A percentile compares a stretch with the other conserved stretches of the same genome.
Conservation (phyloP, 1,284 basidiomycete species). For the Ustilago trichophora region DNA sequence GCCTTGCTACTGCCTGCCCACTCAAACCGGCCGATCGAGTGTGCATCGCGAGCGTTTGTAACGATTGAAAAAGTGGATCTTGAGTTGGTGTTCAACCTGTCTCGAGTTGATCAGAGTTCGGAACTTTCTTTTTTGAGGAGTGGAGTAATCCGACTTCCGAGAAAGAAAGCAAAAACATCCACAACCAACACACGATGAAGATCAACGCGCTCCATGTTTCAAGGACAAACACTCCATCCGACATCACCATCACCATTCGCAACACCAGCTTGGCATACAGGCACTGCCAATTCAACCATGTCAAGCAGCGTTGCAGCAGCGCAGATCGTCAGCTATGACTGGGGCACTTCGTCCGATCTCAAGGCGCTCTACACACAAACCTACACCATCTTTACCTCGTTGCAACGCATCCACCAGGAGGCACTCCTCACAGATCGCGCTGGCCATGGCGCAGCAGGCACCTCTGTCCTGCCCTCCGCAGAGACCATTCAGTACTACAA, state of each 20-base stretch:
- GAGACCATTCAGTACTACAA: conserved; percentile 61
- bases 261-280: background rate
- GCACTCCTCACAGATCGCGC: conserved; percentile 21
- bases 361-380: conserved; percentile 55
- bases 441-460: conserved; percentile 7
- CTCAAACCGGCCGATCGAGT: too few relatives aligned
- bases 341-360: conserved; percentile 44
- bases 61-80: too few relatives aligned
- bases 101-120: too few relatives aligned
- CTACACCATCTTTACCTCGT: conserved; percentile 60
- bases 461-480: conserved; percentile 37
- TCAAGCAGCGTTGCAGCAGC: conserved; percentile 8
- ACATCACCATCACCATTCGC: background rate
- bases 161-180: background rate
- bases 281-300: conserved; percentile 1
- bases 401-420: conserved; percentile 52
- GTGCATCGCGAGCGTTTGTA: too few relatives aligned
- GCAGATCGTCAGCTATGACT: conserved; percentile 42
- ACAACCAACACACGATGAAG: conserved; percentile 14
- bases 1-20: too few relatives aligned
- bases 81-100: too few relatives aligned
- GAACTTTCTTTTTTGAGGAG: too few relatives aligned
- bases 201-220: background rate
- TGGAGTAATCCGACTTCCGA: conserved; percentile 14
- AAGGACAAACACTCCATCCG: background rate